These are phyloP conservation scores for Pythium vanterpoolii DNA, from an alignment of 352 stramenopile species.

Conservation along the genomic window DNA sequence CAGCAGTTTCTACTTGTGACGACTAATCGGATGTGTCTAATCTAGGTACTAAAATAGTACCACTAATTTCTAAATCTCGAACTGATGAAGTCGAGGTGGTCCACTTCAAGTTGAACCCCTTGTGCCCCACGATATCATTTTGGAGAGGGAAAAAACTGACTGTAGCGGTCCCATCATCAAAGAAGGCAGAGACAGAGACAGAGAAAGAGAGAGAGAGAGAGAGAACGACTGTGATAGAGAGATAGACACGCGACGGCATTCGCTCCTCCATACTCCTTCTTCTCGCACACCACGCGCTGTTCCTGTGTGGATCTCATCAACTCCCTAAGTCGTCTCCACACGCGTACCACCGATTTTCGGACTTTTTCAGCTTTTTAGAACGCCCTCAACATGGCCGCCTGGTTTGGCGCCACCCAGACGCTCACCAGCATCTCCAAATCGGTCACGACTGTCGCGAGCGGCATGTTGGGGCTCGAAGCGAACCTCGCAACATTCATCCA, in stretches of 20 bases:
- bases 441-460: slow-evolving; percentile 58
- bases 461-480: slow-evolving; percentile 70
- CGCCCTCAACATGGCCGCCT: slow-evolving; percentile 45
- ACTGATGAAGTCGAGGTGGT: slow-evolving; percentile 16
- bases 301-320: no score
- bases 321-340: no score
- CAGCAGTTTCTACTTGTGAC: no score
- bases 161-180: slow-evolving; percentile 5
- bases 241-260: no score
- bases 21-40: no score
- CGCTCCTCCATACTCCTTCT: no score
- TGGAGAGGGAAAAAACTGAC: slow-evolving; percentile 17
- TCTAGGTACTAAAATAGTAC: no score
- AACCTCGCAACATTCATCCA: slow-evolving; percentile 86
- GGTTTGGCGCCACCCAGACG: slow-evolving; percentile 82
- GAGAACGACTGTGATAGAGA: neutral
- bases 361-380: slow-evolving; percentile 3
- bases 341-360: neutral
- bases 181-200: neutral
- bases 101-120: slow-evolving; percentile 22
- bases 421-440: slow-evolving; percentile 85
- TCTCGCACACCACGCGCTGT: no score
- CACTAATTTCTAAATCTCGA: no score
- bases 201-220: neutral
- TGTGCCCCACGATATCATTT: slow-evolving; percentile 3